Percentiles rank a stretch among this genome's conserved stretches.
Conservation (phyloP, 2,329 filamentous ascomycete species). For the Hymenoscyphus linearis region DNA sequence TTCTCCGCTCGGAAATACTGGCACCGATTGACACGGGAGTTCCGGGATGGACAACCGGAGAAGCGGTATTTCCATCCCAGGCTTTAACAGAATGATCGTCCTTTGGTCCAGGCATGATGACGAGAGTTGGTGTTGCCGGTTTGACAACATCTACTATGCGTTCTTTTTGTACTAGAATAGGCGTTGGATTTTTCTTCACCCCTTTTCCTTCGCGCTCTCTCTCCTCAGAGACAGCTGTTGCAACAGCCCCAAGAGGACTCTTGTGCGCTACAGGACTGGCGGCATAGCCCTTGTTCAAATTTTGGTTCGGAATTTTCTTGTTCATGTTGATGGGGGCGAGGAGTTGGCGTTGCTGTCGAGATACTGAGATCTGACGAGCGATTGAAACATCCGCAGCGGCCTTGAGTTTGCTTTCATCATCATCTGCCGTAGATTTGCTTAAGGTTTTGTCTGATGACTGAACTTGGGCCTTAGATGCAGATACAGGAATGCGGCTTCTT, state of each 20-base stretch:
- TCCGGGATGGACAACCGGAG: neutral
- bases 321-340: constrained; percentile 45
- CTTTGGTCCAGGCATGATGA: constrained; percentile 19
- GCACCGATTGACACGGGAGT: constrained; percentile 2
- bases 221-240: constrained; percentile 17
- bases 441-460: constrained; percentile 4
- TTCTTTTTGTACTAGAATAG: constrained; percentile 4
- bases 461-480: constrained; percentile 1
- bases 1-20: constrained; percentile 33
- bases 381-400: constrained; percentile 61
- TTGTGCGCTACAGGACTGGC: constrained; percentile 11
- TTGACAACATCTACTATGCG: constrained; percentile 16
- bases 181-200: neutral
- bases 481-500: constrained; percentile 1
- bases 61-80: constrained; percentile 13
- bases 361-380: constrained; percentile 62
- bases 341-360: constrained; percentile 54
- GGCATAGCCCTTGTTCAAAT: constrained; percentile 8
- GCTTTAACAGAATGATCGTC: constrained; percentile 10
- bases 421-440: constrained; percentile 28
- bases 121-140: constrained; percentile 24
- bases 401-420: constrained; percentile 40
- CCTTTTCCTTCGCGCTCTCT: constrained; percentile 1
- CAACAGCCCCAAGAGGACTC: constrained; percentile 19
- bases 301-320: neutral